Evolutionary conservation across 805 yeast species (phyloP).

Genomic region (Cyberlindnera americana): DNA sequence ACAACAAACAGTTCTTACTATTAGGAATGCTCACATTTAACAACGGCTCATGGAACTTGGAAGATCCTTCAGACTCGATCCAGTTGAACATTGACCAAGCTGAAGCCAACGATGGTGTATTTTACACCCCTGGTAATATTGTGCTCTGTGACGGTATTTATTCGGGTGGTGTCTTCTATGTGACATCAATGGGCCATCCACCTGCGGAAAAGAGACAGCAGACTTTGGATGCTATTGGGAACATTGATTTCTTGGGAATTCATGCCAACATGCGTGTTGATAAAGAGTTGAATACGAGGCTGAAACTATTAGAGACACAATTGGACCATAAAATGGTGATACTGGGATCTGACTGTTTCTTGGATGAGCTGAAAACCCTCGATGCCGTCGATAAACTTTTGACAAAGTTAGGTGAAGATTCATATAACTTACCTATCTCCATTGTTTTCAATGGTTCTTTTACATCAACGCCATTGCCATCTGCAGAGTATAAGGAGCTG

Average conservation of each 20-base stretch:
- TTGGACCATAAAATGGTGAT: constrained; percentile 60
- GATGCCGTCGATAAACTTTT: constrained; percentile 68
- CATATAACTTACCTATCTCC: constrained; percentile 53
- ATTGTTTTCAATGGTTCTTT: constrained; percentile 86
- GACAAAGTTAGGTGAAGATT: constrained; percentile 46
- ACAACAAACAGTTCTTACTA: constrained; percentile 68
- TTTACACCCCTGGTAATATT: constrained; percentile 70
- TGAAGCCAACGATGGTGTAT: constrained; percentile 59
- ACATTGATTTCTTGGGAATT: constrained; percentile 63
- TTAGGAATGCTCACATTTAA: constrained; percentile 72
- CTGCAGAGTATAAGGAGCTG: constrained; percentile 55
- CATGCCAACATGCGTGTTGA: constrained; percentile 57
- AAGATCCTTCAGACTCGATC: constrained; percentile 76
- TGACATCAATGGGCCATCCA: constrained; percentile 78
- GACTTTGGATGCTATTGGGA: constrained; percentile 70
- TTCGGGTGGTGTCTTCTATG: constrained; percentile 65
- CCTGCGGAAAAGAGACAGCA: constrained; percentile 73
- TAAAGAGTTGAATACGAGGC: constrained; percentile 48
- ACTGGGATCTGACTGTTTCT: constrained; percentile 69
- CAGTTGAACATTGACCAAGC: constrained; percentile 58
- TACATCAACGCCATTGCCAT: constrained; percentile 56
- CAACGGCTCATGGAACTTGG: constrained; percentile 68
- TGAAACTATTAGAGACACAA: constrained; percentile 54
- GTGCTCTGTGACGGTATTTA: constrained; percentile 84
- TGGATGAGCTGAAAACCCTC: constrained; percentile 57